phyloP scores from a whole-genome alignment of 2,329 filamentous ascomycete genomes.

The Neonectria faginata region DNA sequence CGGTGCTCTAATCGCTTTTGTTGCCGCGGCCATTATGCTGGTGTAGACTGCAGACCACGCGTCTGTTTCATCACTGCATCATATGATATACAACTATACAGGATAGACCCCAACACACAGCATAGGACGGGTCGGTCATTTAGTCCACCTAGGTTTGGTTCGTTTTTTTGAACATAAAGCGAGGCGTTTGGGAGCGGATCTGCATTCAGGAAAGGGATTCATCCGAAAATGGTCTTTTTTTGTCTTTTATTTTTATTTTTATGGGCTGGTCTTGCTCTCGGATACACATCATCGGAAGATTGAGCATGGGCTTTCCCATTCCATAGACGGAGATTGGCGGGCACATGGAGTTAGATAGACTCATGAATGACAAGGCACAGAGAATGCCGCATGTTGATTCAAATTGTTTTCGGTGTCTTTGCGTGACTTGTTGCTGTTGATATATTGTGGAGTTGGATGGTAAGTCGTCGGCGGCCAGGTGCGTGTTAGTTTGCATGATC shows the following conservation, averaged over 20 bases:
- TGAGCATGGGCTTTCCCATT: slow-evolving; percentile 1
- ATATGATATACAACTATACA: slow-evolving; percentile 4
- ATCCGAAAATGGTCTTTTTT: slow-evolving; percentile 5
- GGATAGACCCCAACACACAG: slow-evolving; percentile 4
- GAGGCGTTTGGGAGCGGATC: slow-evolving; percentile 41
- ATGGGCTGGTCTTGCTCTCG: background rate
- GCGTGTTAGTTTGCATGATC: slow-evolving; percentile 19
- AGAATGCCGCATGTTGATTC: slow-evolving; percentile 12
- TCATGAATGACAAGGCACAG: slow-evolving; percentile 21
- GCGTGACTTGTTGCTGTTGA: slow-evolving; percentile 4
- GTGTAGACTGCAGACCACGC: slow-evolving; percentile 33
- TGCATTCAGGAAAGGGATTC: slow-evolving; percentile 27
- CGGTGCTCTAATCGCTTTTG: slow-evolving; percentile 58
- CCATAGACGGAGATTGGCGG: slow-evolving; percentile 5
- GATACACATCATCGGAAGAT: slow-evolving; percentile 10
- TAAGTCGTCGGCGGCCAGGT: slow-evolving; percentile 26
- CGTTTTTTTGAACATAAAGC: slow-evolving; percentile 38
- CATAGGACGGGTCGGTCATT: slow-evolving; percentile 10
- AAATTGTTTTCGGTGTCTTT: background rate
- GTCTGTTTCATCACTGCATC: background rate
- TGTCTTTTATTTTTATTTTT: background rate
- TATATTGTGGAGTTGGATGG: slow-evolving; percentile 28
- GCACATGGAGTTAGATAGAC: slow-evolving; percentile 11
- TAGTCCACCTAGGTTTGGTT: slow-evolving; percentile 23
- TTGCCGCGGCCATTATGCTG: slow-evolving; percentile 56